These are phyloP conservation scores for Erodium texanum DNA, from an alignment of 441 rosid species.

Conservation along the genomic window DNA sequence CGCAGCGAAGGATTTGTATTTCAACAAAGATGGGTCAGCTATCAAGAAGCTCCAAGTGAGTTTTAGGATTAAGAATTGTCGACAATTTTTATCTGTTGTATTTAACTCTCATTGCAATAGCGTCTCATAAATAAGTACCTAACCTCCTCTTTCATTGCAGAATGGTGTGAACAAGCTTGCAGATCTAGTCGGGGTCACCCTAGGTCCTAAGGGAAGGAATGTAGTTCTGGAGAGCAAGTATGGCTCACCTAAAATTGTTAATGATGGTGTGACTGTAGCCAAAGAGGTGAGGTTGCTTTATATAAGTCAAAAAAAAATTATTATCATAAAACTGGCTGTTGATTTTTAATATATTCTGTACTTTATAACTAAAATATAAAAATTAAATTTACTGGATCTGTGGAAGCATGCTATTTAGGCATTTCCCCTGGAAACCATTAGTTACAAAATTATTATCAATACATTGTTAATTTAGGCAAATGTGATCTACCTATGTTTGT, in stretches of 20 bases:
- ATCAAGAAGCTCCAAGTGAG: slow-evolving; percentile 83
- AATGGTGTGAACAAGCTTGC: slow-evolving; percentile 95
- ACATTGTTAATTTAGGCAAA: no score
- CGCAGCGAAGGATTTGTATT: slow-evolving; percentile 87
- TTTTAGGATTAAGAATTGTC: slow-evolving; percentile 2
- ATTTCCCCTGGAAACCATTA: no score
- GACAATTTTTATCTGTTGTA: not conserved
- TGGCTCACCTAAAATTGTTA: slow-evolving; percentile 91
- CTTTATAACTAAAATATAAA: not conserved
- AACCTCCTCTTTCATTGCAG: slow-evolving; percentile 25
- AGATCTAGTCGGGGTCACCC: slow-evolving; percentile 89
- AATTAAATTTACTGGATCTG: no score
- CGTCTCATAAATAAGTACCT: not conserved
- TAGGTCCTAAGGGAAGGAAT: slow-evolving; percentile 92
- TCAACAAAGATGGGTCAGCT: slow-evolving; percentile 85
- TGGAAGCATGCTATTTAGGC: no score
- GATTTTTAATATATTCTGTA: slow-evolving; percentile 19
- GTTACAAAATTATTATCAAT: no score
- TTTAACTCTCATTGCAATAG: not conserved
- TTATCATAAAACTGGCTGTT: no score
- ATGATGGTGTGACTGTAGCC: slow-evolving; percentile 94
- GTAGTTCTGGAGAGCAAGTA: slow-evolving; percentile 97
- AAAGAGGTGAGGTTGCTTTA: slow-evolving; percentile 55
- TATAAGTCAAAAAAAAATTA: no score
- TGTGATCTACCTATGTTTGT: no score